A percentile compares a stretch with the other conserved stretches of the same genome.
These are phyloP conservation scores for Ammopiptanthus mongolicus DNA, from an alignment of 306 rosid species.

Conservation along the genomic window DNA sequence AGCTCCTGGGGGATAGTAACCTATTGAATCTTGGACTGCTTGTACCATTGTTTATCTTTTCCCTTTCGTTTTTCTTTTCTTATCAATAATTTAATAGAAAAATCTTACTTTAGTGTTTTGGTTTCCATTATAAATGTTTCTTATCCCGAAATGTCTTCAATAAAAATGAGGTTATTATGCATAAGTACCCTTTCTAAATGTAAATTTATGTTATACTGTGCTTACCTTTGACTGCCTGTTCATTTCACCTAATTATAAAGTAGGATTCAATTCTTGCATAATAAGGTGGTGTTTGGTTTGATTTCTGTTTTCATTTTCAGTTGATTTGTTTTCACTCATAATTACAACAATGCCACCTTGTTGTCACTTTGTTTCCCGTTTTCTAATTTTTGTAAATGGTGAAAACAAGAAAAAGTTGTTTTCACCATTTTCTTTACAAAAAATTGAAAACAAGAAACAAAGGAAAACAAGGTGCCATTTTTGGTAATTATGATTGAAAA, in stretches of 20 bases:
- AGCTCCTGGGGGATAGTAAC: not conserved
- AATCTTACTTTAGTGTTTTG: not conserved
- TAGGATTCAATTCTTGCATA: not conserved
- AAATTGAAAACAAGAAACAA: not conserved
- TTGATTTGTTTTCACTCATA: not conserved
- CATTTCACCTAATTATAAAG: not conserved
- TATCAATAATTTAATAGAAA: not conserved
- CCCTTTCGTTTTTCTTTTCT: not conserved
- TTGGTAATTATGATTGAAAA: too few relatives aligned
- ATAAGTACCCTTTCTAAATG: not conserved
- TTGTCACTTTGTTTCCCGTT: too few relatives aligned
- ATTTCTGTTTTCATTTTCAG: not conserved
- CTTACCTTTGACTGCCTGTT: not conserved
- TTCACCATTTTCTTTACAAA: too few relatives aligned
- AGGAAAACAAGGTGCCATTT: not conserved
- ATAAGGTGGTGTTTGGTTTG: not conserved
- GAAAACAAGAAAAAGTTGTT: not conserved
- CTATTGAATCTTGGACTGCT: not conserved
- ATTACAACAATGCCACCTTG: too few relatives aligned
- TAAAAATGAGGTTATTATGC: not conserved
- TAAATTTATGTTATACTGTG: not conserved
- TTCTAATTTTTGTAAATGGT: too few relatives aligned
- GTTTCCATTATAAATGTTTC: not conserved
- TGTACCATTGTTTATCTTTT: not conserved
- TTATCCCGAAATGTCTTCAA: not conserved